These are phyloP conservation scores for Trichoderma asperellum DNA, from an alignment of 2,329 filamentous ascomycete genomes.

Conservation along the genomic window DNA sequence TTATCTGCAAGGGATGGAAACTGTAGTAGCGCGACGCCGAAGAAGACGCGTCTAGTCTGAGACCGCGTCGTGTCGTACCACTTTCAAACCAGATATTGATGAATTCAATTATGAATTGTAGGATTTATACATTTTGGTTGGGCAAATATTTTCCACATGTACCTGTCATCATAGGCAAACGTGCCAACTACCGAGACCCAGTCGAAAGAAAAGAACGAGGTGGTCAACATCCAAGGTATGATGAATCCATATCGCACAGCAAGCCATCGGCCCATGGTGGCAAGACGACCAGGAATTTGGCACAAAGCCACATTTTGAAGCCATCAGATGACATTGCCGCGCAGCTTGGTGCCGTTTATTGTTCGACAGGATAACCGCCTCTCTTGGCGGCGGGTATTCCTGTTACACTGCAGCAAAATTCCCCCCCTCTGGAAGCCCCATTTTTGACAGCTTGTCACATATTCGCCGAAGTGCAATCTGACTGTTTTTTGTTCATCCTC, in stretches of 20 bases:
- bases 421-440: background rate
- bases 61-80: background rate
- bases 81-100: background rate
- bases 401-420: background rate
- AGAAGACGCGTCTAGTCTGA: background rate
- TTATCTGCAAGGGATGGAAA: background rate
- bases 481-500: background rate
- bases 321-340: background rate
- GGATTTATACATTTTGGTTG: background rate
- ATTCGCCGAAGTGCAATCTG: background rate
- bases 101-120: background rate
- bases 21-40: background rate
- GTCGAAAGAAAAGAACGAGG: background rate
- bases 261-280: background rate
- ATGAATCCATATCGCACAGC: background rate
- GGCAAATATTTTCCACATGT: no score
- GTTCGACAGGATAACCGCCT: no score
- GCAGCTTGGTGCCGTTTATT: background rate
- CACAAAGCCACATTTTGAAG: background rate
- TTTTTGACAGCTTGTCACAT: background rate
- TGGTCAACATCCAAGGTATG: background rate
- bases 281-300: background rate
- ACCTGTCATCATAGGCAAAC: background rate
- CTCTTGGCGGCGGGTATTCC: background rate
- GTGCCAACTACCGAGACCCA: background rate